Percentiles rank a stretch among this genome's conserved stretches.
phyloP scores from a whole-genome alignment of 495 filamentous ascomycete genomes.

The Astrocystis sublimbata region DNA sequence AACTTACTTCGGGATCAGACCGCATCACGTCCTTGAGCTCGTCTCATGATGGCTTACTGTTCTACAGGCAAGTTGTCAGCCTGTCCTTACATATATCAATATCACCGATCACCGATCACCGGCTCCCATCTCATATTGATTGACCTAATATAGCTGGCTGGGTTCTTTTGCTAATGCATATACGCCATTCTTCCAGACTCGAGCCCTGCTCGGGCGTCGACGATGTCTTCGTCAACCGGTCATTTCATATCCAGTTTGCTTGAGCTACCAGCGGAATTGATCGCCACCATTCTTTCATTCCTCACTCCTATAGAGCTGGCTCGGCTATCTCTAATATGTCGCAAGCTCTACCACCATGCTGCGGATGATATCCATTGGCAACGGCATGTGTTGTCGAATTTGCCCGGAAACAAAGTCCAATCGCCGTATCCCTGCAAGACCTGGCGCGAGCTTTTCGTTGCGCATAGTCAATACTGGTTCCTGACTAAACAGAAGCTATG shows the following conservation, averaged over 20 bases:
- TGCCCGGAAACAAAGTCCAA: slow-evolving; percentile 56
- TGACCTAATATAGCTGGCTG: too few species aligned
- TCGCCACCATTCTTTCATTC: slow-evolving; percentile 61
- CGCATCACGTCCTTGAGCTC: neutral
- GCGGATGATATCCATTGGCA: slow-evolving; percentile 64
- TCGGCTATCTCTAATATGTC: slow-evolving; percentile 56
- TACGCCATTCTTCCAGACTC: neutral
- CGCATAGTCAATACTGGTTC: slow-evolving; percentile 83
- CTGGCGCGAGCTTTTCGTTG: slow-evolving; percentile 68
- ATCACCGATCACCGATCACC: neutral
- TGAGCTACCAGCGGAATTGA: slow-evolving; percentile 59
- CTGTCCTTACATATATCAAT: neutral
- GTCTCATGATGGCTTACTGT: slow-evolving; percentile 3
- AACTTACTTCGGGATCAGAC: too few species aligned
- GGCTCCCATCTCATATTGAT: neutral
- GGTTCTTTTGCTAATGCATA: neutral
- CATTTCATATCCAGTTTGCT: neutral
- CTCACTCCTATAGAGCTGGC: slow-evolving; percentile 60
- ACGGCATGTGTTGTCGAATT: slow-evolving; percentile 58
- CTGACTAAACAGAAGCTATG: slow-evolving; percentile 77
- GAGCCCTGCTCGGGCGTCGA: neutral
- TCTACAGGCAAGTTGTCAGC: neutral
- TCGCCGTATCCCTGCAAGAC: slow-evolving; percentile 57
- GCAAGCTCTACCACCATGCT: slow-evolving; percentile 50
- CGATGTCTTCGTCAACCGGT: neutral